Evolutionary conservation across 495 filamentous ascomycete species (phyloP), one percentile per base, ranked within the genome.

Genomic region (Xylaria palmicola): DNA sequence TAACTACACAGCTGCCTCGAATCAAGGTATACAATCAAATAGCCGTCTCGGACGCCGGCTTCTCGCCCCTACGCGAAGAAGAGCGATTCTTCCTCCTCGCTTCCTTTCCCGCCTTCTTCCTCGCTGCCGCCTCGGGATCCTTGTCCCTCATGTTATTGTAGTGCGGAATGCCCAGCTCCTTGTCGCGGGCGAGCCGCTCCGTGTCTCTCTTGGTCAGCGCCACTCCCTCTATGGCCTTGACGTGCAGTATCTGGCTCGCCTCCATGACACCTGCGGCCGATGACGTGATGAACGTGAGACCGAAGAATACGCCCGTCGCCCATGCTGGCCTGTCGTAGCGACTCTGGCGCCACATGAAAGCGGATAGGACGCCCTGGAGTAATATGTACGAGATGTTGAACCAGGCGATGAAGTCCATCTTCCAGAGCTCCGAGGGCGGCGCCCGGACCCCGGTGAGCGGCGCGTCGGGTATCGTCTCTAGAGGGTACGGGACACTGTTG

Each of bases 301-400:
- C 86, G 3, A 94, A 86, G 67, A 93, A 88, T 8, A 88, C 66
- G 1, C 90, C 91, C 1, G 88, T 92, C 6, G 82, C 78, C 89
- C 90, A 93, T 17, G 79, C 78, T 2, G 91, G 90, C 27, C 91
- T 78, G 13, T 85, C 72, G 69, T 83, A 85, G 19, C 91, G 75
- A 65, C 91, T 89, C 69, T 86, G 76, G 0, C 81, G 86, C 88
- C 89, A 94, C 91, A 94, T 94, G 71, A 90, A 88, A 4, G 80
- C 83, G 17, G 86, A 88, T 2, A 96, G 77, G 3, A 79, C 80
- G 30, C 70, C 75, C 70, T 94, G 91, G 10, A 92, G 79, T 64
- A 93, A 83, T 0, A 90, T 93, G 69, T 95, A 94, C 68, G 76
- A 72, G 7, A 90, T 79, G 68, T 89, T 90, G 44, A 79, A 74